A percentile compares a stretch with the other conserved stretches of the same genome.
Evolutionary conservation across 2,329 filamentous ascomycete species (phyloP).

Genomic region (Sclerotinia trifoliorum): DNA sequence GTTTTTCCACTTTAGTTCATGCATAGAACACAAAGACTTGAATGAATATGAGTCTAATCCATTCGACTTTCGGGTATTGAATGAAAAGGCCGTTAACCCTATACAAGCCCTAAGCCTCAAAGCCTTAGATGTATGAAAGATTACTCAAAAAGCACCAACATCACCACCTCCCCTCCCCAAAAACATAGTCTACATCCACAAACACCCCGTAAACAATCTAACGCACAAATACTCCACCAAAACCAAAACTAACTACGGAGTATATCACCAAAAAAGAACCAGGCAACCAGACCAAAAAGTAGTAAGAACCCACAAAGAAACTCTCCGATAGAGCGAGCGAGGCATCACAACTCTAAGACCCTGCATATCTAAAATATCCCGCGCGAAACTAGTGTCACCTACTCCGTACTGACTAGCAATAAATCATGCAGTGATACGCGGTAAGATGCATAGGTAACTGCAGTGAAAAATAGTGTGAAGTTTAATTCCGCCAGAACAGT

Average conservation of each 20-base stretch:
- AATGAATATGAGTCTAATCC: too few relatives aligned
- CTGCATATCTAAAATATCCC: conserved; percentile 22
- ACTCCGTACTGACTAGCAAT: neutral
- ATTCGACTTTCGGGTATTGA: too few relatives aligned
- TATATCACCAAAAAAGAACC: conserved; percentile 42
- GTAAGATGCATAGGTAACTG: neutral
- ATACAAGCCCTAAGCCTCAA: too few relatives aligned
- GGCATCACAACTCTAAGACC: conserved; percentile 41
- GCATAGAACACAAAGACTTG: too few relatives aligned
- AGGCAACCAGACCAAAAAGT: conserved; percentile 49
- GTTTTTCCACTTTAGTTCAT: conserved; percentile 48
- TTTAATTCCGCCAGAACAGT: neutral
- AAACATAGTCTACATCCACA: conserved; percentile 46
- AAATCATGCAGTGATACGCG: conserved; percentile 17
- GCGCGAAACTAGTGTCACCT: conserved; percentile 18
- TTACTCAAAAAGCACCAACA: too few relatives aligned
- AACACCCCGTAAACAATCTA: conserved; percentile 45
- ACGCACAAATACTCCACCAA: conserved; percentile 46
- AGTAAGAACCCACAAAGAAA: conserved; percentile 42
- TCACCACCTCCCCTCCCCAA: too few relatives aligned
- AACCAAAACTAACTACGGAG: conserved; percentile 35
- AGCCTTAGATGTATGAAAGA: too few relatives aligned
- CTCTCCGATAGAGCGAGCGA: conserved; percentile 46
- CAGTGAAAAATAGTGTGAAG: neutral
- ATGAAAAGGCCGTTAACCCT: too few relatives aligned